Conservation (phyloP, 768 basidiomycete genomes). For the Hydnomerulius pinastri region DNA sequence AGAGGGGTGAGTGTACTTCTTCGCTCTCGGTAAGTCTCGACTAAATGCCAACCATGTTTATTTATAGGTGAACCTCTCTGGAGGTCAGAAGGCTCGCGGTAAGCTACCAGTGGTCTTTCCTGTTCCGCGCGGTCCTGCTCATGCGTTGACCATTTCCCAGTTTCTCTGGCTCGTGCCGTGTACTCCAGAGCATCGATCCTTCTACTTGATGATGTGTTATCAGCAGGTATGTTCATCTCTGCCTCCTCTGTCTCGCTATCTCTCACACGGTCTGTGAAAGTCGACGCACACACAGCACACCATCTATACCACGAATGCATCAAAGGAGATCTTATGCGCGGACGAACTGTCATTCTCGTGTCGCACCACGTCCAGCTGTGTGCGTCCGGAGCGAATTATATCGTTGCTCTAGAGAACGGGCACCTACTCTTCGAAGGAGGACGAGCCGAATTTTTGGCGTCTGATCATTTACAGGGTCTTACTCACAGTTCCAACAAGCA, state of each 20-base stretch:
- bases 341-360: slow-evolving; percentile 79
- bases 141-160: slow-evolving; percentile 34
- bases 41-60: not conserved
- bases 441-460: slow-evolving; percentile 57
- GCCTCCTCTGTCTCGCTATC: too few species aligned
- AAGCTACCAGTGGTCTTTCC: too few species aligned
- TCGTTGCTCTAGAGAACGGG: slow-evolving; percentile 69
- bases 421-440: slow-evolving; percentile 69
- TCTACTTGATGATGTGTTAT: slow-evolving; percentile 77
- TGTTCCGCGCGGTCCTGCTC: too few species aligned
- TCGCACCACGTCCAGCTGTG: slow-evolving; percentile 91
- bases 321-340: slow-evolving; percentile 66
- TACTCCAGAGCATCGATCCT: slow-evolving; percentile 81
- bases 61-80: slow-evolving; percentile 36
- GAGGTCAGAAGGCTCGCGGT: slow-evolving; percentile 73
- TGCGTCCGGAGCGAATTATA: slow-evolving; percentile 69
- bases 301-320: slow-evolving; percentile 77
- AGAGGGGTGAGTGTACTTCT: slow-evolving; percentile 54
- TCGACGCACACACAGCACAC: slow-evolving; percentile 80
- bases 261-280: too few species aligned
- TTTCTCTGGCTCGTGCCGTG: slow-evolving; percentile 75
- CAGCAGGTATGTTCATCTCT: too few species aligned
- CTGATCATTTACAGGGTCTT: too few species aligned
- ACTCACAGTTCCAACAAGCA: slow-evolving; percentile 15
- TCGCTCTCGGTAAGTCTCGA: not conserved